These are phyloP conservation scores for Blastocystis sp. DNA, from an alignment of 352 stramenopile species.

Conservation along the genomic window DNA sequence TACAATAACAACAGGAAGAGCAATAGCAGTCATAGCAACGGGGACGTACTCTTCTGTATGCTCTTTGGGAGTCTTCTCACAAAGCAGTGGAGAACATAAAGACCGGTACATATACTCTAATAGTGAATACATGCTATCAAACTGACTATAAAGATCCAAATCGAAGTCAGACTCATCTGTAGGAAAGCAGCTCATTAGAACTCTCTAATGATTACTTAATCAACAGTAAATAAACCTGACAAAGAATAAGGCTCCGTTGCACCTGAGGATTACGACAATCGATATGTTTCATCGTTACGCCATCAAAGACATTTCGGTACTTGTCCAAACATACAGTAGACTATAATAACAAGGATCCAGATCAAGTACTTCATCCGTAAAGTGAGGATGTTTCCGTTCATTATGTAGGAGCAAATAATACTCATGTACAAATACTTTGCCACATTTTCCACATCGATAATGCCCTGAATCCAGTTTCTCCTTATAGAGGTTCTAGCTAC, in stretches of 20 bases:
- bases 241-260: slow-evolving; percentile 48
- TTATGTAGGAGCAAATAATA: slow-evolving; percentile 53
- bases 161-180: slow-evolving; percentile 40
- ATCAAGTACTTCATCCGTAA: background rate
- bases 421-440: slow-evolving; percentile 57
- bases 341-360: background rate
- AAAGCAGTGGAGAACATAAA: slow-evolving; percentile 21
- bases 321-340: slow-evolving; percentile 43
- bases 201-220: background rate
- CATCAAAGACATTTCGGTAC: slow-evolving; percentile 47
- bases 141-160: slow-evolving; percentile 48
- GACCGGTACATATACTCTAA: slow-evolving; percentile 66
- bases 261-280: slow-evolving; percentile 8
- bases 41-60: slow-evolving; percentile 6
- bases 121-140: background rate
- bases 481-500: slow-evolving; percentile 45
- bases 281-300: slow-evolving; percentile 15
- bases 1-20: slow-evolving; percentile 51
- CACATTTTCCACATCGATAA: slow-evolving; percentile 60
- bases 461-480: slow-evolving; percentile 24
- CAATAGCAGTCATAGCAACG: slow-evolving; percentile 21
- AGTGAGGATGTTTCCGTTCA: slow-evolving; percentile 55
- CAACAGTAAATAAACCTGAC: background rate
- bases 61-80: background rate
- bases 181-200: slow-evolving; percentile 55